Evolutionary conservation across 257 asterid genomes (phyloP).

Genomic region (Solanum chilense): DNA sequence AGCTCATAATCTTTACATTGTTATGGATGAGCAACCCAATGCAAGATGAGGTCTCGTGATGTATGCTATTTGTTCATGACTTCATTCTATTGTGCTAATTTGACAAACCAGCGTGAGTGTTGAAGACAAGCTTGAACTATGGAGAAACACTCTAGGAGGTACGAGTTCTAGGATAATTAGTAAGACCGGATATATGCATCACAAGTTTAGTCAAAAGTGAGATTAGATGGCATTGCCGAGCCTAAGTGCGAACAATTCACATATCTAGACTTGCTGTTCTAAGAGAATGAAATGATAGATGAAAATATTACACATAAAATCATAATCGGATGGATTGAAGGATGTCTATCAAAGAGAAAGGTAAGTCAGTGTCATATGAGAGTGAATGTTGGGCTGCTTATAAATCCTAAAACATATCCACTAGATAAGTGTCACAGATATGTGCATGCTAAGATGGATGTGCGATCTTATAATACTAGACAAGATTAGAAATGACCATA

Average conservation of each 20-base stretch:
- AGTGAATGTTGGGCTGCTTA: background rate
- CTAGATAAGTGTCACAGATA: background rate
- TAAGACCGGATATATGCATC: background rate
- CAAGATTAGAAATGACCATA: background rate
- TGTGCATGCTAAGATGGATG: background rate
- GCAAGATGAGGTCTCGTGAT: background rate
- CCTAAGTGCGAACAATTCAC: background rate
- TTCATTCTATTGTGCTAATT: background rate
- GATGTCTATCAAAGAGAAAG: background rate
- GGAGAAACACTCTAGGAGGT: background rate
- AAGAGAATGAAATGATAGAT: background rate
- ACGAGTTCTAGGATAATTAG: background rate
- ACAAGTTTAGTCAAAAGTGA: background rate
- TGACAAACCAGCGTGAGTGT: background rate
- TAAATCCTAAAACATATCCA: background rate
- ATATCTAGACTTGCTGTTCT: background rate
- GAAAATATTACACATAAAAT: background rate
- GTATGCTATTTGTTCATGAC: background rate
- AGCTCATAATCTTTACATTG: background rate
- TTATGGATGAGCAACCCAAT: background rate
- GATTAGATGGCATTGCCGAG: background rate
- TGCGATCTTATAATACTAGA: background rate
- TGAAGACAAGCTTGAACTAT: background rate
- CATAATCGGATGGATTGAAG: background rate
- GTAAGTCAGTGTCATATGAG: background rate